Evolutionary conservation across 2,329 filamentous ascomycete species (phyloP), one percentile per base, ranked within the genome.

Genomic region (Scortechinia acanthostroma): DNA sequence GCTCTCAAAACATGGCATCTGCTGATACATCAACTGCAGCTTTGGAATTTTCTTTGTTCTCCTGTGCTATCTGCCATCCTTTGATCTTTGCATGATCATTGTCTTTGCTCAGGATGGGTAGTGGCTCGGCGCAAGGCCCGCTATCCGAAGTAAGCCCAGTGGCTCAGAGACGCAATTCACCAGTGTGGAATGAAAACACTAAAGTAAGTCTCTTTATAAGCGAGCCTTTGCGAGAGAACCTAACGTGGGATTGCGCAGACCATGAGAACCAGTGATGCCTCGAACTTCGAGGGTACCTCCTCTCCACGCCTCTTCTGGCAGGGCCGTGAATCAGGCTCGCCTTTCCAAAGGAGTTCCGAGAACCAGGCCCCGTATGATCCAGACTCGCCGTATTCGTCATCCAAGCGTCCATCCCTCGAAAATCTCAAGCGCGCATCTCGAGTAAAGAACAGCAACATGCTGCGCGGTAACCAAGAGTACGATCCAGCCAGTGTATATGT

Each of bases 331-430:
- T 40, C 35, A 6, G 6, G 13, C 6, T 6, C 6, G 10, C 25
- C 25, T 10, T 30, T 30, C n/a, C n/a, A 10, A 10, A 30, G n/a
- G n/a, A 19, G 17, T 6, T 10, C 35, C 6, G 35, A 40, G 35
- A 40, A 40, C 17, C 35, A 19, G 6, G 17, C 17, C 6, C 35
- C 35, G 13, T 40, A 40, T 40, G 35, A 40, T 17, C 35, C 35
- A 13, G 35, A 40, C 10, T 13, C 10, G 6, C 17, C 10, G 6
- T 10, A 40, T 19, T 15, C 6, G 35, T 17, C 35, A 13, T 10
- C 35, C 6, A 40, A 40, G 35, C 35, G 35, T 19, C 35, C 35
- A 17, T 40, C 35, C 6, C 10, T 40, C 35, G 35, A 40, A 19
- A 19, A 40, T 17, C 17, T 40, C 6, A 40, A 40, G 35, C 35